Base-by-base conservation (phyloP, 768 basidiomycete genomes). In the Xanthoconium purpureum region DNA sequence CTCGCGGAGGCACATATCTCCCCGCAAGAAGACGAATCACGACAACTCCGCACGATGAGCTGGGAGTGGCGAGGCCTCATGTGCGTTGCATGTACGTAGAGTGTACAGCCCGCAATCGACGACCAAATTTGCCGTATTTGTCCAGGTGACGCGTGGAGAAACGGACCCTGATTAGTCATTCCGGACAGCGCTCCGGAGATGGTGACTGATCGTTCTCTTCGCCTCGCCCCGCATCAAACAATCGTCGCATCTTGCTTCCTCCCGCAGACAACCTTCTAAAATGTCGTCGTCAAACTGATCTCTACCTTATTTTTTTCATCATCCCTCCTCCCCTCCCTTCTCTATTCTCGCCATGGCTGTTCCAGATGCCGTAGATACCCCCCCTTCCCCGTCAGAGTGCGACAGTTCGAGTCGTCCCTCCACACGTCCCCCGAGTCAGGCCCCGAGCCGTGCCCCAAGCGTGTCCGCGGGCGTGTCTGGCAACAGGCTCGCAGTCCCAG, bases 401-500 rank as follows among this genome's bases (percentile, higher is more conserved):
- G 84, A 82, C 57, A 81, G 74, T 71, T 81, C 75, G 66, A 87
- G 84, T 59, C 75, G 78, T 17, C 85, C 87, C 3, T 83, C 86
- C 3, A 86, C 82, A 14, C 75, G 81, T 39, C 79, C 85, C 0
- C 79, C 84, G 5, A 87, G 83, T 50, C 77, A 80, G 39, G 79
- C 83, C 8, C 71, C 71, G 9, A 81, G 79, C 55, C 73, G 80
- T 52, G 76, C 77, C 5, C 74, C 63, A 11, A 71, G 70, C 35
- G 30, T 71, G 44, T 66, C 70, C 17, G 60, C 75, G 17, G 78
- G 80, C 44, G 69, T 76, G 11, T 67, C 75, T 18, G 69, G 75
- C 3, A 69, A 70, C 44, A 77, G 71, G 49, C 50, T 64, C 9
- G 10, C 54, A 32, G 17, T 42, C 1, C 35, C 79, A 72, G 40